Evolutionary conservation across 805 yeast genomes (phyloP).

Genomic region (Lipomyces starkeyi): DNA sequence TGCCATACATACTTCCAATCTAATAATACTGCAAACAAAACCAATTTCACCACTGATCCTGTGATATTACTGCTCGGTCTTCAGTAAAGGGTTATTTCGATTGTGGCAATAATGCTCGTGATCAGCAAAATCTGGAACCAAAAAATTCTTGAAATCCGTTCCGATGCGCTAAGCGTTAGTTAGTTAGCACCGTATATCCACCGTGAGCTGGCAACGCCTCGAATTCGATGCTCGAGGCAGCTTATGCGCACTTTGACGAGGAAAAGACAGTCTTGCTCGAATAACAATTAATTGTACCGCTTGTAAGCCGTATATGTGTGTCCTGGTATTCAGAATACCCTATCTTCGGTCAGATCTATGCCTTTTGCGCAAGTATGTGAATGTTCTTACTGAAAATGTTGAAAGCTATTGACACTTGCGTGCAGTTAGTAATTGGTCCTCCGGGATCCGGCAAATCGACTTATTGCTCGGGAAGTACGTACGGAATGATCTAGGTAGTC

Average conservation of each 20-base stretch:
- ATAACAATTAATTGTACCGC: neutral
- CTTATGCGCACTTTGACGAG: too few relatives aligned
- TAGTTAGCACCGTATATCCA: neutral
- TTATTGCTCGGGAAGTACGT: constrained; percentile 74
- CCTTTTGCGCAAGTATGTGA: constrained; percentile 35
- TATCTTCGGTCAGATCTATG: constrained; percentile 15
- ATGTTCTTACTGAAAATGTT: neutral
- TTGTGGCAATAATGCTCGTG: neutral
- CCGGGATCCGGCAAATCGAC: constrained; percentile 99
- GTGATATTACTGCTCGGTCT: neutral
- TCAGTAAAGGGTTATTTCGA: neutral
- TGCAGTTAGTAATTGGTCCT: constrained; percentile 95
- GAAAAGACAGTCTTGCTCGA: neutral
- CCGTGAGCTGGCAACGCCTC: too few relatives aligned
- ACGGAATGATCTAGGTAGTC: neutral
- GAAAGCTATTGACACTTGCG: constrained; percentile 49
- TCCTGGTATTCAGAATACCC: neutral
- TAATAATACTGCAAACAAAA: neutral
- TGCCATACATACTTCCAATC: neutral
- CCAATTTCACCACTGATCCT: neutral
- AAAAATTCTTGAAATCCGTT: neutral
- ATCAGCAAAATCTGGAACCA: neutral
- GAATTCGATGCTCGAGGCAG: neutral
- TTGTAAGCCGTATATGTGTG: neutral
- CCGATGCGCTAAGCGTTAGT: neutral